These are phyloP conservation scores for Schwanniomyces occidentalis DNA, from an alignment of 805 yeast species.

Conservation along the genomic window DNA sequence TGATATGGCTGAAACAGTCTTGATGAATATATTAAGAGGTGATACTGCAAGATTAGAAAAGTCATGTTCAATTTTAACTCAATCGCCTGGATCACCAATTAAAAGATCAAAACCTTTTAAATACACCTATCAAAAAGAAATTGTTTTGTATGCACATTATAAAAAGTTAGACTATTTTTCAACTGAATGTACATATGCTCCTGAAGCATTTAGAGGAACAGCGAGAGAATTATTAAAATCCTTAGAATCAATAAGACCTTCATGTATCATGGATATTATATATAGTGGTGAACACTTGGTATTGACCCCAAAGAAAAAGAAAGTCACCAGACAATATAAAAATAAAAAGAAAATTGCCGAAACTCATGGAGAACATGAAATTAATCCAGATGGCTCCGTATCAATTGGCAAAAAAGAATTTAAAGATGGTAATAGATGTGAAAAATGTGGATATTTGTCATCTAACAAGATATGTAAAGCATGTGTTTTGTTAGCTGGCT, in stretches of 20 bases:
- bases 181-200: conserved; percentile 97
- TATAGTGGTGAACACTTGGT: conserved; percentile 88
- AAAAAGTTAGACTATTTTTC: conserved; percentile 93
- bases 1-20: conserved; percentile 97
- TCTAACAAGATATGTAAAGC: conserved; percentile 91
- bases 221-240: conserved; percentile 91
- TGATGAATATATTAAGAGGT: conserved; percentile 95
- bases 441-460: conserved; percentile 88
- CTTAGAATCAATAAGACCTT: conserved; percentile 85
- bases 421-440: conserved; percentile 74
- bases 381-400: conserved; percentile 64
- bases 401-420: conserved; percentile 38
- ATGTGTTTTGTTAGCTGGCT: conserved; percentile 80
- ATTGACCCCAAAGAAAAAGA: conserved; percentile 56
- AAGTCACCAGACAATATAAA: conserved; percentile 35
- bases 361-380: conserved; percentile 43
- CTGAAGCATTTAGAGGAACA: conserved; percentile 98
- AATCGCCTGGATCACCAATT: conserved; percentile 81
- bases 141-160: conserved; percentile 95
- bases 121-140: conserved; percentile 94
- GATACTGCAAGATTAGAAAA: conserved; percentile 90
- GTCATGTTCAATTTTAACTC: conserved; percentile 83
- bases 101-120: conserved; percentile 95
- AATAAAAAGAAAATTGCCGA: conserved; percentile 22
- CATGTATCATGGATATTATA: conserved; percentile 91